Base-by-base conservation (phyloP, 352 stramenopile species). In the Phytophthora europaea region DNA sequence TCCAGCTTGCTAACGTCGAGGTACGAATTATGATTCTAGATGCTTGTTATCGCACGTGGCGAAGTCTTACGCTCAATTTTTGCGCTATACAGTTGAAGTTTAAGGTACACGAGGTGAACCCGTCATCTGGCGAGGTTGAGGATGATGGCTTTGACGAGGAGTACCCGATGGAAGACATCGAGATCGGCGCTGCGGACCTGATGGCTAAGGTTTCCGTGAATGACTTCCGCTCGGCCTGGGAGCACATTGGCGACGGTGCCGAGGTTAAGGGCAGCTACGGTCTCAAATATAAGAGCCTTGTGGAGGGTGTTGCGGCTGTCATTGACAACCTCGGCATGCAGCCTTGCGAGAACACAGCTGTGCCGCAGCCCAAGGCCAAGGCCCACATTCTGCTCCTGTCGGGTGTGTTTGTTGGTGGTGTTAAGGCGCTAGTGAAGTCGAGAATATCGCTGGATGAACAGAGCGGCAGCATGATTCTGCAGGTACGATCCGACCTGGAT, bases 281-380 rank as follows among this genome's bases (percentile, higher is more conserved):
- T 12, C 83, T 99, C 16, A 97, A 99, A 73, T 99, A 99, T 93
- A 99, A 99, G 79, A 98, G 91, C 47, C 81, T 99, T 33, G 93
- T 99, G 26, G 95, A 99, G 76, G 97, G 96, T 22, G 91, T 99
- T n/a, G 84, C 89, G 0, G 94, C 94, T 34, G 92, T 99, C 48
- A 98, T 99, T 47, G 93, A 99, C 47, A 99, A 98, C 72, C 85
- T 99, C 58, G 97, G 97, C 48, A 99, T 99, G 98, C 93, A 99
- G 82, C 85, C 97, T 10, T 99, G 97, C 73, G 97, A 99, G 76
- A 98, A 98, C 73, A 99, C 97, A 26, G 92, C 87, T 40, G 85
- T 91, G 15, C 89, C 87, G 38, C 91, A 92, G 61, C 86, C 87
- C n/a, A 93, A 94, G 65, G 85, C 94, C 22, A 98, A 98, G 76